Evolutionary conservation across 441 rosid species (phyloP).

Genomic region (Erodium moschatum): DNA sequence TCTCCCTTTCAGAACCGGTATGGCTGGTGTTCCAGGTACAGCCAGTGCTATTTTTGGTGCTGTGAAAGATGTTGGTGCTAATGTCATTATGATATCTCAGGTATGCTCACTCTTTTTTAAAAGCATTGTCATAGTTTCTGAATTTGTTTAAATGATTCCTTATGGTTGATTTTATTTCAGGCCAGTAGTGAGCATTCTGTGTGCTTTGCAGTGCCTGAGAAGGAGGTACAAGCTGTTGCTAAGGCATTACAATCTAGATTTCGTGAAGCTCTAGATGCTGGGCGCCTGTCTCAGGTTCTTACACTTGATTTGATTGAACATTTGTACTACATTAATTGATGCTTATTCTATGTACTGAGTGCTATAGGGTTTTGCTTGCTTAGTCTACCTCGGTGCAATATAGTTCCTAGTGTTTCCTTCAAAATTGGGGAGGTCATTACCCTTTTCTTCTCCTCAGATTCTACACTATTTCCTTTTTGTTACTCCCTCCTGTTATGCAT

Average conservation of each 20-base stretch:
- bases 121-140: background rate
- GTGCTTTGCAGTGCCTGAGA: conserved; percentile 94
- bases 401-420: background rate
- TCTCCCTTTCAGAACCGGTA: conserved; percentile 60
- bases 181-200: conserved; percentile 96
- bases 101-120: conserved; percentile 29
- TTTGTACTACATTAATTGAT: background rate
- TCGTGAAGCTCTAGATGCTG: conserved; percentile 76
- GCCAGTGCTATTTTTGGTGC: conserved; percentile 85
- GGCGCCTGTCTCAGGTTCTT: conserved; percentile 86
- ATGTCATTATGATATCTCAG: conserved; percentile 96
- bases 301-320: conserved; percentile 2
- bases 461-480: background rate
- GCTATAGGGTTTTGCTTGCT: background rate
- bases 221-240: conserved; percentile 77
- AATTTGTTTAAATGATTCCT: conserved; percentile 12
- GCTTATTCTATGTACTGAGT: background rate
- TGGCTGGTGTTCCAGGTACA: conserved; percentile 99
- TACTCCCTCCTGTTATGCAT: background rate
- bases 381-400: conserved; percentile 1
- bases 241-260: conserved; percentile 73
- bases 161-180: conserved; percentile 32
- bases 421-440: background rate
- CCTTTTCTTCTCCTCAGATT: background rate
- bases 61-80: conserved; percentile 95